phyloP scores from a whole-genome alignment of 2,329 filamentous ascomycete genomes.

The Xylogone sp. region DNA sequence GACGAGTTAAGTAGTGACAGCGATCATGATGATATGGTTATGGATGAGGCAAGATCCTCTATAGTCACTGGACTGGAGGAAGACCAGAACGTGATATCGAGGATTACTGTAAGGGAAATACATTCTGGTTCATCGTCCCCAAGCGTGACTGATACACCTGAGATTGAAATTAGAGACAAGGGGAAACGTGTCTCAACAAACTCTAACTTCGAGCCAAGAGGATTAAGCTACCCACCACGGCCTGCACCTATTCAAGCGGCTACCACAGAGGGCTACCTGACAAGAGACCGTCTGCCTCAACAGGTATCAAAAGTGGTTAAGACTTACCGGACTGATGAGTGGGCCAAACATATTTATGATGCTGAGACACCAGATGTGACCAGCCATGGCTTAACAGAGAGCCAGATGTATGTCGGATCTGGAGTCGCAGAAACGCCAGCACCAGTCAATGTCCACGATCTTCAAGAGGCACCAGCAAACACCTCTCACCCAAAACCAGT shows the following conservation, averaged over 20 bases:
- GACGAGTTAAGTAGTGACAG: conserved; percentile 44
- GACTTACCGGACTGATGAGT: conserved; percentile 89
- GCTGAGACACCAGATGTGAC: conserved; percentile 71
- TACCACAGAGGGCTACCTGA: conserved; percentile 38
- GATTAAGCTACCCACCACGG: background rate
- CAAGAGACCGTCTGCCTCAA: conserved; percentile 61
- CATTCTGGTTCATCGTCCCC: background rate
- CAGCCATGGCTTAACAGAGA: conserved; percentile 42
- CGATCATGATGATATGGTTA: conserved; percentile 12
- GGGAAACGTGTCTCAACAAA: background rate
- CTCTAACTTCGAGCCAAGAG: background rate
- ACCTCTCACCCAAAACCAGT: conserved; percentile 42
- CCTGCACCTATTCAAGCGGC: background rate
- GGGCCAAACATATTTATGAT: conserved; percentile 82
- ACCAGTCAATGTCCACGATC: conserved; percentile 60
- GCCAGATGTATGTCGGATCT: conserved; percentile 29
- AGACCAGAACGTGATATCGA: background rate
- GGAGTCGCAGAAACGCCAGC: conserved; percentile 47
- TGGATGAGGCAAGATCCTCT: conserved; percentile 3
- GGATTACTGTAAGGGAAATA: background rate
- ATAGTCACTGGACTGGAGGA: background rate
- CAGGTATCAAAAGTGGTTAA: conserved; percentile 72
- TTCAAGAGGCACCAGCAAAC: conserved; percentile 56
- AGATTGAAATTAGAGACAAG: background rate
- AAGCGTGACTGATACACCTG: background rate